Evolutionary conservation across 208 protist species (phyloP).

Genomic region (Leishmania arabica): DNA sequence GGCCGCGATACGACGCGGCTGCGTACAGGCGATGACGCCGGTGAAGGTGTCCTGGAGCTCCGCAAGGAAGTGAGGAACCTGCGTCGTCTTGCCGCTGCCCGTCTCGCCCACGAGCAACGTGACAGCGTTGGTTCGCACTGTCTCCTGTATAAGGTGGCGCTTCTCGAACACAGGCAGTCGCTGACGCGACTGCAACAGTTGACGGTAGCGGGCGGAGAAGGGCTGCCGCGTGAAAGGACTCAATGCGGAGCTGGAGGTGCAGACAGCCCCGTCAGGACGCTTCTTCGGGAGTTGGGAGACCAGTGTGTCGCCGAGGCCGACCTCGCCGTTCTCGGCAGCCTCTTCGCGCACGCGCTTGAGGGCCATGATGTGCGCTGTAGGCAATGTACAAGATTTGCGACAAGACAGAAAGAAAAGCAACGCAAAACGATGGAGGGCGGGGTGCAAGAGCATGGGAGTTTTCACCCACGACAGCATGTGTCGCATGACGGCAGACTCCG

Average conservation of each 20-base stretch:
- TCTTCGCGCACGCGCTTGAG: slow-evolving; percentile 14
- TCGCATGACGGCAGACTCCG: neutral
- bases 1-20: slow-evolving; percentile 99
- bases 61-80: slow-evolving; percentile 94
- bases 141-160: slow-evolving; percentile 53
- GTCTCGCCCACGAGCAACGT: slow-evolving; percentile 95
- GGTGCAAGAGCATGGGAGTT: slow-evolving; percentile 12
- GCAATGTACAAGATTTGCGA: neutral
- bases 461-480: neutral
- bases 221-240: slow-evolving; percentile 56
- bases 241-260: slow-evolving; percentile 2
- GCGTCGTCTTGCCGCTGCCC: slow-evolving; percentile 97
- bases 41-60: slow-evolving; percentile 39
- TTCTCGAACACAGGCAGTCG: slow-evolving; percentile 74
- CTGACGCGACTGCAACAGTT: slow-evolving; percentile 41
- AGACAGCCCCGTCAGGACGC: neutral
- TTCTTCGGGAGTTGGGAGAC: neutral
- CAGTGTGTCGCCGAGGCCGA: neutral
- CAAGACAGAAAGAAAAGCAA: slow-evolving; percentile 1
- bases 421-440: neutral
- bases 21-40: slow-evolving; percentile 92
- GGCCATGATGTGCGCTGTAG: slow-evolving; percentile 4
- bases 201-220: slow-evolving; percentile 50
- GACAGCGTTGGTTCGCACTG: slow-evolving; percentile 74
- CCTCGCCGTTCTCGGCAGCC: neutral